Evolutionary conservation across 2,329 filamentous ascomycete species (phyloP).

Genomic region (Penicillium sp.): DNA sequence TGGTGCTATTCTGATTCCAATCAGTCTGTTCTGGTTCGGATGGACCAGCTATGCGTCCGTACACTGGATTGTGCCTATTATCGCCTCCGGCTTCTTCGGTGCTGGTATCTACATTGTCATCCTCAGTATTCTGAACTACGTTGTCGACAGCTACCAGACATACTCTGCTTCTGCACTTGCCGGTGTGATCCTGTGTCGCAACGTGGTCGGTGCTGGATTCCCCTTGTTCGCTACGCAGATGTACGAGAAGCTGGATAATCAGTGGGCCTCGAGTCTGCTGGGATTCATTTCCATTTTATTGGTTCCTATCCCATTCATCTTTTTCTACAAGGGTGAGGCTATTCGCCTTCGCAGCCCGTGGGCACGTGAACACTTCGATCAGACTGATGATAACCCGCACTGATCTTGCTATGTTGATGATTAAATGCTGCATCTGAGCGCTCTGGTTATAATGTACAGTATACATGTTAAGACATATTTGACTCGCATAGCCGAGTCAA

Average conservation of each 20-base stretch:
- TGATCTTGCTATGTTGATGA: slow-evolving; percentile 4
- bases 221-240: slow-evolving; percentile 38
- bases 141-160: slow-evolving; percentile 70
- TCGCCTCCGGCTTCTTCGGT: slow-evolving; percentile 65
- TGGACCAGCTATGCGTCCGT: slow-evolving; percentile 63
- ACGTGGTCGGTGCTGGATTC: slow-evolving; percentile 51
- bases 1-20: slow-evolving; percentile 59
- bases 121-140: slow-evolving; percentile 74
- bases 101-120: slow-evolving; percentile 72
- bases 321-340: slow-evolving; percentile 36
- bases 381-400: slow-evolving; percentile 28
- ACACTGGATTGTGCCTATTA: slow-evolving; percentile 68
- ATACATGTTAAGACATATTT: neutral
- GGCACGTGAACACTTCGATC: slow-evolving; percentile 31
- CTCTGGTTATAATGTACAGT: neutral
- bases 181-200: slow-evolving; percentile 73
- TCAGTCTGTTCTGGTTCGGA: slow-evolving; percentile 69
- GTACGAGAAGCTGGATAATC: slow-evolving; percentile 37
- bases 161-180: slow-evolving; percentile 72
- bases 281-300: slow-evolving; percentile 40
- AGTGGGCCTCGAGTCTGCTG: slow-evolving; percentile 41
- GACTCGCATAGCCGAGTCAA: neutral
- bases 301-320: slow-evolving; percentile 41
- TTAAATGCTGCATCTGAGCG: neutral
- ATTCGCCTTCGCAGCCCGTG: slow-evolving; percentile 32